Conservation (phyloP, 2,329 filamentous ascomycete genomes). For the Verticillium longisporum region DNA sequence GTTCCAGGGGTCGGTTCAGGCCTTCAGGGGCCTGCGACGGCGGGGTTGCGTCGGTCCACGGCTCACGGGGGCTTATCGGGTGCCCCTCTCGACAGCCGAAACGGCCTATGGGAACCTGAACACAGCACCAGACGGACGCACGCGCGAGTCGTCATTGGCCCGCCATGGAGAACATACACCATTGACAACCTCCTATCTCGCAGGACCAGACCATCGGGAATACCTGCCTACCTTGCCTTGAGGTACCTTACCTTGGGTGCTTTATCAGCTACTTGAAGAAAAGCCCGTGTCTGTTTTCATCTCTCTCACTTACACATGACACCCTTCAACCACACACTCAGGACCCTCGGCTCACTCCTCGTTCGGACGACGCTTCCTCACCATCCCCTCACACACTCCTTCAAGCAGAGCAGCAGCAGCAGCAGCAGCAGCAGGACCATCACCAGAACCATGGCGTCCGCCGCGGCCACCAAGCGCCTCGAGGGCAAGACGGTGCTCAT, state of each 20-base stretch:
- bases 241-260: too few species aligned
- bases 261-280: too few species aligned
- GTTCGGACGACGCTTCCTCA: too few species aligned
- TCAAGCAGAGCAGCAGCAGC: neutral
- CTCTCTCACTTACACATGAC: neutral
- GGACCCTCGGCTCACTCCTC: conserved; percentile 2
- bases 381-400: conserved; percentile 6
- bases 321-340: neutral
- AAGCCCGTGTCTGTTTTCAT: neutral
- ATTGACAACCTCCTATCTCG: neutral
- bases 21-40: neutral
- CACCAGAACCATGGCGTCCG: conserved; percentile 34
- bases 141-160: too few species aligned
- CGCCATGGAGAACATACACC: neutral
- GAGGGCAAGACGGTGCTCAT: conserved; percentile 88
- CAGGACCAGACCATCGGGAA: neutral
- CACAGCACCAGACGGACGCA: too few species aligned
- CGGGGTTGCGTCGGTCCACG: neutral
- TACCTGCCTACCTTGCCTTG: too few species aligned
- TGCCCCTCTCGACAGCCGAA: neutral
- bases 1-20: neutral
- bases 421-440: too few species aligned
- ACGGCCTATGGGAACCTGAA: too few species aligned
- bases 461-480: conserved; percentile 74
- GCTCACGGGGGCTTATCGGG: neutral